A percentile compares a stretch with the other conserved stretches of the same genome.
Conservation (phyloP, 2,329 filamentous ascomycete genomes). For the Penicillium sp. region DNA sequence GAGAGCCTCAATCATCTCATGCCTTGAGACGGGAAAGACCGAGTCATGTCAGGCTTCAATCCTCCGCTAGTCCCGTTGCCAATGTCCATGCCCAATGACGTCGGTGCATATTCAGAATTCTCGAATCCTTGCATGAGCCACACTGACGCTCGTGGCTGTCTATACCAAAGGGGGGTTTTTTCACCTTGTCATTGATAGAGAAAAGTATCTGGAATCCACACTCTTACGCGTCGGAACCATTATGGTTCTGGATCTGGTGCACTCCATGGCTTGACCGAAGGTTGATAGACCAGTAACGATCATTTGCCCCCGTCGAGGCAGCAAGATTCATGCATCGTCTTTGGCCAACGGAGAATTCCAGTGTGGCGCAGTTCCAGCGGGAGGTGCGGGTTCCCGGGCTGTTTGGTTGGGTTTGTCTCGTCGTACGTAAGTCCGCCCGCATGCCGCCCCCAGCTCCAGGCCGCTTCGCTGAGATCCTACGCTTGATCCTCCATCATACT, state of each 20-base stretch:
- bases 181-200: too few species aligned
- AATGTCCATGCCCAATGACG: conserved; percentile 20
- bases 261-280: too few species aligned
- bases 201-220: too few species aligned
- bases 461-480: conserved; percentile 2
- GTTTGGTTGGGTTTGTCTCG: conserved; percentile 20
- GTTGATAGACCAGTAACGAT: too few species aligned
- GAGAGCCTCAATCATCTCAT: too few species aligned
- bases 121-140: conserved; percentile 17
- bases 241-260: too few species aligned
- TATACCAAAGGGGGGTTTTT: not conserved
- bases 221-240: too few species aligned
- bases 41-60: conserved; percentile 1
- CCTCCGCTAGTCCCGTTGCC: not conserved
- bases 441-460: conserved; percentile 4
- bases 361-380: conserved; percentile 18
- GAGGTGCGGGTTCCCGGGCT: conserved; percentile 1
- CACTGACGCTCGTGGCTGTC: conserved; percentile 11
- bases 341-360: not conserved
- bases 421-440: conserved; percentile 20
- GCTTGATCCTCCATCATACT: conserved; percentile 1
- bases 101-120: conserved; percentile 19
- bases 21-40: too few species aligned
- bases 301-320: conserved; percentile 8
- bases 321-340: conserved; percentile 4